Conservation (phyloP, 2,329 filamentous ascomycete species). For the Exutisphaerella laricina region DNA sequence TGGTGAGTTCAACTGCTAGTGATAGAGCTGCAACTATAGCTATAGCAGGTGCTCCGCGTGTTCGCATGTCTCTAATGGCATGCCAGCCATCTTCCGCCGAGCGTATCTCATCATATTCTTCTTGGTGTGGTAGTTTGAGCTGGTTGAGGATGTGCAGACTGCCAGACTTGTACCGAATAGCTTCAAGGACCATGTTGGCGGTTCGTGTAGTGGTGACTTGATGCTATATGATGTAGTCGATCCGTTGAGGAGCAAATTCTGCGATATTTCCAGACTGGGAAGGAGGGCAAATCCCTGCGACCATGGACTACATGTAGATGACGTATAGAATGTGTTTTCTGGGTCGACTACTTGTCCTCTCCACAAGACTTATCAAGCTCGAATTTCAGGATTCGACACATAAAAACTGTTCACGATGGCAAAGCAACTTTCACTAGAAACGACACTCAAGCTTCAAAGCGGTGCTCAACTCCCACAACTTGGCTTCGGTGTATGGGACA, state of each 20-base stretch:
- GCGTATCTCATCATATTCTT: conserved; percentile 68
- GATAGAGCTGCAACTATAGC: conserved; percentile 93
- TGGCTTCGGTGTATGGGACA: conserved; percentile 63
- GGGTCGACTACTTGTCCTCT: conserved; percentile 1
- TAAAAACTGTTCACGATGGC: too few species aligned
- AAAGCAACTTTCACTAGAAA: not conserved
- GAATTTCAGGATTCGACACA: too few species aligned
- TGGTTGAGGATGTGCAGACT: conserved; percentile 74
- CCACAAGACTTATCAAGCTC: not conserved
- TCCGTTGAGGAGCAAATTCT: not conserved
- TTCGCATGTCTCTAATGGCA: conserved; percentile 77
- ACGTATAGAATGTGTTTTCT: not conserved
- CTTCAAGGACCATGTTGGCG: conserved; percentile 57
- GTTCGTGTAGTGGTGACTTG: not conserved
- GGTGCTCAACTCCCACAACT: conserved; percentile 56
- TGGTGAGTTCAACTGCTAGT: conserved; percentile 75
- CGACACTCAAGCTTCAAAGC: conserved; percentile 34
- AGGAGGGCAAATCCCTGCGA: not conserved
- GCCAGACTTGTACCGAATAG: conserved; percentile 69
- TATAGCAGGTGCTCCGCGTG: conserved; percentile 80
- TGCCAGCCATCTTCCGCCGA: conserved; percentile 72
- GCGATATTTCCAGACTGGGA: not conserved
- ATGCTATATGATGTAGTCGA: not conserved
- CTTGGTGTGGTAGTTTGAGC: conserved; percentile 72
- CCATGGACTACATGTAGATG: not conserved